These are phyloP conservation scores for Carex sylvatica DNA, from an alignment of 202 grass and related monocot species.

Conservation along the genomic window DNA sequence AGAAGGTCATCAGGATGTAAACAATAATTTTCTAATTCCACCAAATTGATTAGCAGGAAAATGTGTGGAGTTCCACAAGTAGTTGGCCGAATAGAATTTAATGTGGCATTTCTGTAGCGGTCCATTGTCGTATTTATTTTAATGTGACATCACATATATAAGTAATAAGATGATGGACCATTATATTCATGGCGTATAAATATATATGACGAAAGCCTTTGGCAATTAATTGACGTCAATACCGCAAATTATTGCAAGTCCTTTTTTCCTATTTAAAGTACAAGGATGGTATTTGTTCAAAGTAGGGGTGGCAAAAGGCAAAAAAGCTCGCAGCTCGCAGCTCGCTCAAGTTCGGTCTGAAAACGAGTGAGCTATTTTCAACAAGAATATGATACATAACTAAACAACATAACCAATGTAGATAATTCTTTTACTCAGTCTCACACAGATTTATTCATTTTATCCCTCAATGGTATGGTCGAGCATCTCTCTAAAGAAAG, in stretches of 20 bases:
- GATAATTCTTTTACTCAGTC: not conserved
- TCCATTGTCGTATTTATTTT: too few relatives aligned
- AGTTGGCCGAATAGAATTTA: not conserved
- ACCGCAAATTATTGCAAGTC: not conserved
- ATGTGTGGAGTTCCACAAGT: not conserved
- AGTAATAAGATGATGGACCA: too few relatives aligned
- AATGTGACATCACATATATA: too few relatives aligned
- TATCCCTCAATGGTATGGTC: not conserved
- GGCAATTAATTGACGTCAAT: not conserved
- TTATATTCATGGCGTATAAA: too few relatives aligned
- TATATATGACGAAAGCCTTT: too few relatives aligned
- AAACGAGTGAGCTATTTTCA: not conserved
- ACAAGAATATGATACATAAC: not conserved
- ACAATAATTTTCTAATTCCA: not conserved
- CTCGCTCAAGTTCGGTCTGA: too few relatives aligned
- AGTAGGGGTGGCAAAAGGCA: too few relatives aligned
- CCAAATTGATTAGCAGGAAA: not conserved
- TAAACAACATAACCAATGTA: not conserved
- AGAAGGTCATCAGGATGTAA: not conserved
- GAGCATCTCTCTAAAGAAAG: slow-evolving; percentile 50
- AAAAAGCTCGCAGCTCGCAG: too few relatives aligned
- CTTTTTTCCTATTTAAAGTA: too few relatives aligned
- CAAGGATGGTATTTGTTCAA: too few relatives aligned
- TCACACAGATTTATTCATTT: not conserved
- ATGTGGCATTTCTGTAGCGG: too few relatives aligned